phyloP scores from a whole-genome alignment of 768 basidiomycete genomes.

The Leccinum fibrillosum region DNA sequence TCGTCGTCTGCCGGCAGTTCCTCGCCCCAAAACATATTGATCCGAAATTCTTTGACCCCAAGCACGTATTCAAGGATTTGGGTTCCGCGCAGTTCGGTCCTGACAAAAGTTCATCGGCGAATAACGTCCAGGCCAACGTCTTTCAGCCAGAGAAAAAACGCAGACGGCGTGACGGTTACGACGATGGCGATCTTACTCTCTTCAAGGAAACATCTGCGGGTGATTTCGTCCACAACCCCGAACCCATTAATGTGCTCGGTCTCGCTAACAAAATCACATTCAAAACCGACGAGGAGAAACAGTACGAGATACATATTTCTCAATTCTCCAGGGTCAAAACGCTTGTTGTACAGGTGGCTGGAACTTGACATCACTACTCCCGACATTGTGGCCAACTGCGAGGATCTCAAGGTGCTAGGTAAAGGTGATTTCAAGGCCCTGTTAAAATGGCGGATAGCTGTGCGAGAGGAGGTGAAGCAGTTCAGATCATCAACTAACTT shows the following conservation, averaged over 20 bases:
- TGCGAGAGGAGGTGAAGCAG: conserved; percentile 77
- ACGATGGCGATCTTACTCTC: conserved; percentile 88
- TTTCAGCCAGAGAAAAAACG: conserved; percentile 98
- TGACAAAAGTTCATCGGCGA: conserved; percentile 53
- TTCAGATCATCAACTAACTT: background rate
- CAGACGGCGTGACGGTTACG: conserved; percentile 90
- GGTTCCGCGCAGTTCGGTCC: conserved; percentile 42
- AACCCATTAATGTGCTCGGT: conserved; percentile 80
- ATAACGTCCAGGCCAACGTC: conserved; percentile 81
- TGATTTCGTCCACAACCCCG: conserved; percentile 65
- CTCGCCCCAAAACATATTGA: conserved; percentile 94
- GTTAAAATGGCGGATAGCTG: conserved; percentile 83
- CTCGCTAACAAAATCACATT: conserved; percentile 76
- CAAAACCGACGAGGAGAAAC: conserved; percentile 78
- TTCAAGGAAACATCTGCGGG: conserved; percentile 70
- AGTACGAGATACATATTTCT: conserved; percentile 39
- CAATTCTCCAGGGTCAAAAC: conserved; percentile 1
- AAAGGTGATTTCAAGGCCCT: conserved; percentile 96
- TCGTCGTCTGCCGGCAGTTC: conserved; percentile 96
- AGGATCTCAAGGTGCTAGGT: conserved; percentile 94
- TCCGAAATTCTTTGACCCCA: conserved; percentile 96
- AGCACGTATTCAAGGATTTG: conserved; percentile 95
- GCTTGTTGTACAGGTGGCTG: conserved; percentile 57
- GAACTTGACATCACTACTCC: conserved; percentile 64
- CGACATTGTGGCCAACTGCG: conserved; percentile 80